These are phyloP conservation scores for Suillus luteus DNA, from an alignment of 768 basidiomycete species.

Conservation along the genomic window DNA sequence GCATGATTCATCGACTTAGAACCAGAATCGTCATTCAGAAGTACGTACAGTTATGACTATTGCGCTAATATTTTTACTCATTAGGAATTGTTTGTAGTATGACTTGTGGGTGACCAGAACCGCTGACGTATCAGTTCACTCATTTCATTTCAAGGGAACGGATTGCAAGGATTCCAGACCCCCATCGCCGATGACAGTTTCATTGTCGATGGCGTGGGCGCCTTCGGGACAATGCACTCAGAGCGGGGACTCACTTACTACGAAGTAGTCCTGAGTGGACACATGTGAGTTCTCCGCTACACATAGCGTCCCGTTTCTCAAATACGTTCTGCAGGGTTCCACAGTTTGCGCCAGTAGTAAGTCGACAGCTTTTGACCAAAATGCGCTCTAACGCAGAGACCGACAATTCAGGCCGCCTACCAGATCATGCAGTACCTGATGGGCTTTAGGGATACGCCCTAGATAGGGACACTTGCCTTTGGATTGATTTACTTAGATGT, in stretches of 20 bases:
- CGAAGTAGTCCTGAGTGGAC: constrained; percentile 69
- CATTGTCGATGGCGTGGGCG: constrained; percentile 69
- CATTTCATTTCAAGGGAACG: constrained; percentile 4
- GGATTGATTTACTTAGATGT: neutral
- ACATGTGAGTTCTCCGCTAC: constrained; percentile 45
- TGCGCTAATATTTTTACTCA: neutral
- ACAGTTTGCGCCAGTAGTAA: constrained; percentile 62
- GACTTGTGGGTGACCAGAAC: constrained; percentile 38
- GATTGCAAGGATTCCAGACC: constrained; percentile 68
- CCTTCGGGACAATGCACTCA: constrained; percentile 62
- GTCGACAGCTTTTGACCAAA: constrained; percentile 21
- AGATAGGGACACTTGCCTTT: constrained; percentile 12
- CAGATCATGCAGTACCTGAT: constrained; percentile 64
- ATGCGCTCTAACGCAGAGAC: neutral
- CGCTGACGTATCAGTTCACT: neutral
- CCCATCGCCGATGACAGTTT: constrained; percentile 68
- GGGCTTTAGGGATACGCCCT: constrained; percentile 55
- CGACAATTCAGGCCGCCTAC: constrained; percentile 50
- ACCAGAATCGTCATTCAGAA: constrained; percentile 62
- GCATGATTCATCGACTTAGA: constrained; percentile 25
- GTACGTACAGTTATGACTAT: constrained; percentile 33
- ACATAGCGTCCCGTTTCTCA: neutral
- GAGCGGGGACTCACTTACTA: constrained; percentile 70
- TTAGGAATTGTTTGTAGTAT: constrained; percentile 33
- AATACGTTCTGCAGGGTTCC: constrained; percentile 38